phyloP scores from a whole-genome alignment of 495 filamentous ascomycete species.

The Cercophora newfieldiana region DNA sequence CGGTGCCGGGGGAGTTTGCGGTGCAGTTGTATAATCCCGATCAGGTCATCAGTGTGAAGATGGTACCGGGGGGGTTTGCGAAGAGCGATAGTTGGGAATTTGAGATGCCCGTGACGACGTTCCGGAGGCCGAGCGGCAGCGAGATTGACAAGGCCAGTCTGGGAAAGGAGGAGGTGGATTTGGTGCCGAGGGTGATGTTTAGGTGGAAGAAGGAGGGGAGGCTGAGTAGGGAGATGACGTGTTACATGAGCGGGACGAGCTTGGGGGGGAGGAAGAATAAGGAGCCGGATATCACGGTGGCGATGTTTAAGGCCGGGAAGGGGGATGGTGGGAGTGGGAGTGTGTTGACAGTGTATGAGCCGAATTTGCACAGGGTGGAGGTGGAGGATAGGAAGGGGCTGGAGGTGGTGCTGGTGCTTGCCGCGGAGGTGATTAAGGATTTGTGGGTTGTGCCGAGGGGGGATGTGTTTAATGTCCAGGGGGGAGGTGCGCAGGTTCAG shows the following conservation, averaged over 20 bases:
- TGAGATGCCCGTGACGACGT: conserved; percentile 84
- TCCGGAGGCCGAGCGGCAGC: conserved; percentile 74
- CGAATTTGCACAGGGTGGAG: conserved; percentile 85
- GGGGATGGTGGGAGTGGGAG: too few relatives aligned
- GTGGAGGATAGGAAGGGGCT: conserved; percentile 94
- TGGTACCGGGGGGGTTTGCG: conserved; percentile 74
- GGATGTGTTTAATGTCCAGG: conserved; percentile 78
- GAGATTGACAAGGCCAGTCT: conserved; percentile 70
- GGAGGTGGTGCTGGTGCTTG: conserved; percentile 82
- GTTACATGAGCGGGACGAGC: conserved; percentile 74
- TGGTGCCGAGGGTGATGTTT: conserved; percentile 80
- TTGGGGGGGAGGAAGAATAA: conserved; percentile 70
- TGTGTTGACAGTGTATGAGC: conserved; percentile 80
- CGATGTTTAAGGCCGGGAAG: conserved; percentile 66
- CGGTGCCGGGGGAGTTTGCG: conserved; percentile 74
- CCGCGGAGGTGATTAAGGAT: conserved; percentile 82
- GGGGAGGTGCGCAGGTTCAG: conserved; percentile 35
- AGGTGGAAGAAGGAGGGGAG: conserved; percentile 91
- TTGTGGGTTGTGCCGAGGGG: conserved; percentile 69
- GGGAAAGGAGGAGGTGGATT: conserved; percentile 61
- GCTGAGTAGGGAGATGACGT: conserved; percentile 76
- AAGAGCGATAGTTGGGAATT: conserved; percentile 83
- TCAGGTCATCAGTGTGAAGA: conserved; percentile 70
- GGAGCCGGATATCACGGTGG: conserved; percentile 92
- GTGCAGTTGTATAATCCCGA: conserved; percentile 95